Conservation (phyloP, 192 early-diverging fungal genomes). For the Linnemannia exigua region DNA sequence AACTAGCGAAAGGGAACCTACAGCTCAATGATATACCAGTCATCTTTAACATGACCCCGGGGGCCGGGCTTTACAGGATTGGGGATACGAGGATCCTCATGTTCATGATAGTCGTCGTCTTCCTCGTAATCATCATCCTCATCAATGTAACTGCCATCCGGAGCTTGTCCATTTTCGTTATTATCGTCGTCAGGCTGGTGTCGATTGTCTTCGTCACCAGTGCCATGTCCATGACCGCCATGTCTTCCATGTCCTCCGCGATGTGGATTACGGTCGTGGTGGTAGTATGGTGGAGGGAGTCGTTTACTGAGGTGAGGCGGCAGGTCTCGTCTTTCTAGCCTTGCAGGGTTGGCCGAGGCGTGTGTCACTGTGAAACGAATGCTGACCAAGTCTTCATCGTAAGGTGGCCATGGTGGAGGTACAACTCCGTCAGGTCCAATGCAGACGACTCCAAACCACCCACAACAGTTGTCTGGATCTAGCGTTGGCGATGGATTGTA, state of each 20-base stretch:
- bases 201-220: conserved; percentile 16
- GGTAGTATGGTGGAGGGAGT: background rate
- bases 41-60: conserved; percentile 13
- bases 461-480: conserved; percentile 39
- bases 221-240: background rate
- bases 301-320: background rate
- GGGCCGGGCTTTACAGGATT: background rate
- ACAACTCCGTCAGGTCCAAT: conserved; percentile 45
- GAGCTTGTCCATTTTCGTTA: conserved; percentile 14
- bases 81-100: background rate
- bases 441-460: conserved; percentile 45
- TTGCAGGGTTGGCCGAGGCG: background rate
- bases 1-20: background rate
- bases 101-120: background rate
- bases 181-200: conserved; percentile 21
- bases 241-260: conserved; percentile 6
- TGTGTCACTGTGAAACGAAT: background rate
- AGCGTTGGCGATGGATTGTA: background rate
- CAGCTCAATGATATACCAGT: conserved; percentile 47
- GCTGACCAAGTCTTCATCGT: conserved; percentile 35
- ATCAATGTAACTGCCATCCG: background rate
- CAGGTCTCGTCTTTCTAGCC: background rate
- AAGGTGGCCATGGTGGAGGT: conserved; percentile 37
- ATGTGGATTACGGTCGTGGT: conserved; percentile 18
- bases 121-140: background rate